Conservation (phyloP, 1,284 basidiomycete genomes). For the Spongispora temasekensis region DNA sequence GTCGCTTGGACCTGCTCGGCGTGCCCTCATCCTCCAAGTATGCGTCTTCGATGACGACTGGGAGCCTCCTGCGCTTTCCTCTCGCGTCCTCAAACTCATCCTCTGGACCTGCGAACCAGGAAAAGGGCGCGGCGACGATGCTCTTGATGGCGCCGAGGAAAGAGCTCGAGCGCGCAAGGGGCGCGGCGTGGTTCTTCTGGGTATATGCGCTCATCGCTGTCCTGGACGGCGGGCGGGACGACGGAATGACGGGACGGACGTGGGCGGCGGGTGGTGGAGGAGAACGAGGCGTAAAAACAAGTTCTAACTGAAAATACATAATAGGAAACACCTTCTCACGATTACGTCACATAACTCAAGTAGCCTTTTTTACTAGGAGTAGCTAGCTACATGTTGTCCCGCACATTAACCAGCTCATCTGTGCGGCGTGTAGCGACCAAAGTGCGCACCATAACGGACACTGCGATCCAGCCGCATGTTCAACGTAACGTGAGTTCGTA, state of each 20-base stretch:
- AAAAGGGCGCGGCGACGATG: conserved; percentile 63
- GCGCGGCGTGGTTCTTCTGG: conserved; percentile 22
- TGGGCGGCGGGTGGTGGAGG: conserved; percentile 20
- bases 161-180: conserved; percentile 49
- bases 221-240: conserved; percentile 14
- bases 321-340: conserved; percentile 21
- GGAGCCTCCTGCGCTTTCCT: conserved; percentile 52
- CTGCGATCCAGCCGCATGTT: background rate
- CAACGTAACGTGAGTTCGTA: conserved; percentile 18
- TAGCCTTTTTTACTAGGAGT: no score
- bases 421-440: conserved; percentile 4
- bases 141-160: conserved; percentile 61
- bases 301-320: background rate
- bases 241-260: conserved; percentile 5
- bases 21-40: conserved; percentile 30
- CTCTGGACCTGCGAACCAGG: conserved; percentile 54
- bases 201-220: conserved; percentile 37
- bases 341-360: conserved; percentile 7
- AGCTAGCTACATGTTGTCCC: conserved; percentile 18
- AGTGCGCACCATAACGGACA: conserved; percentile 13
- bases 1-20: conserved; percentile 48
- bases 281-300: conserved; percentile 18
- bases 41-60: conserved; percentile 34
- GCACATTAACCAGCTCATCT: conserved; percentile 1
- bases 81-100: conserved; percentile 47